These are phyloP conservation scores for Claviceps sp. DNA, from an alignment of 2,329 filamentous ascomycete species.

Conservation along the genomic window DNA sequence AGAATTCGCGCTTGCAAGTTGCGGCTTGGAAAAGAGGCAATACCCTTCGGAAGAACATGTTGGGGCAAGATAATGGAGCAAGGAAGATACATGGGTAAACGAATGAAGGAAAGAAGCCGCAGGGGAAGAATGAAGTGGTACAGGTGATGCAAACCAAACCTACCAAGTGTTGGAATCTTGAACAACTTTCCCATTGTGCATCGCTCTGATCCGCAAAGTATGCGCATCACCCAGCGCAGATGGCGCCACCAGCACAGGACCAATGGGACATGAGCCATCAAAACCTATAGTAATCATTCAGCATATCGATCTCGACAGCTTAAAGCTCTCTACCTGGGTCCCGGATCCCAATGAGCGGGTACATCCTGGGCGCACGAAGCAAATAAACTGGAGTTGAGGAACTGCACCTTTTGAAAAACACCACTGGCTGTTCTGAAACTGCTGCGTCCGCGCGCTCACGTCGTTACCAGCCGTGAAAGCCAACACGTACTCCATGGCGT, in stretches of 20 bases:
- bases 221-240: constrained; percentile 18
- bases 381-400: background rate
- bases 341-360: too few relatives aligned
- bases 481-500: constrained; percentile 26
- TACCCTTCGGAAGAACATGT: too few relatives aligned
- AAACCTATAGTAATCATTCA: constrained; percentile 12
- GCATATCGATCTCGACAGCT: background rate
- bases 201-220: constrained; percentile 17
- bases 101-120: background rate
- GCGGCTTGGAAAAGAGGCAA: too few relatives aligned
- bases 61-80: too few relatives aligned
- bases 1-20: too few relatives aligned
- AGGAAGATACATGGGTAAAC: too few relatives aligned
- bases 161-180: constrained; percentile 22
- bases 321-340: too few relatives aligned
- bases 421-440: constrained; percentile 26
- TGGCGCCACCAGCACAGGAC: constrained; percentile 21
- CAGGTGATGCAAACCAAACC: background rate
- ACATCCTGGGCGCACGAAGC: too few relatives aligned
- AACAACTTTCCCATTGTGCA: constrained; percentile 22
- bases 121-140: background rate
- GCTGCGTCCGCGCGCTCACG: constrained; percentile 22
- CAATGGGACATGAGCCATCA: constrained; percentile 37
- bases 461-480: constrained; percentile 27
- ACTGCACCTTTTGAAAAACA: constrained; percentile 26